Evolutionary conservation across 805 yeast species (phyloP).

Genomic region (Lipomyces kockii): DNA sequence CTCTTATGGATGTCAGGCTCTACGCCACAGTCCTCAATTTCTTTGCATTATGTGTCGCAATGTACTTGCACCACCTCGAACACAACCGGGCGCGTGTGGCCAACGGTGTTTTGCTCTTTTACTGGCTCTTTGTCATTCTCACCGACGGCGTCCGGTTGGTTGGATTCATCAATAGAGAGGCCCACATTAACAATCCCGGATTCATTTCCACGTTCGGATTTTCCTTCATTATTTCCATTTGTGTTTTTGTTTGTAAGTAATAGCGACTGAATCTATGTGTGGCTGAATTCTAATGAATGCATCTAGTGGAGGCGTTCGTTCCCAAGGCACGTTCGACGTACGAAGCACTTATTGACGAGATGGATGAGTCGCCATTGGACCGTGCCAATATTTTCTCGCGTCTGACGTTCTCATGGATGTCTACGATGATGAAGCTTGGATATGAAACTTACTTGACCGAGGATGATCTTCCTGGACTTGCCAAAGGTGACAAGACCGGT

Average conservation of each 20-base stretch:
- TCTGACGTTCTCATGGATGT: slow-evolving; percentile 90
- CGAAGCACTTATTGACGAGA: slow-evolving; percentile 46
- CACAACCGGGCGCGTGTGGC: slow-evolving; percentile 68
- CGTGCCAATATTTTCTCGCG: slow-evolving; percentile 73
- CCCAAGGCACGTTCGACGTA: slow-evolving; percentile 46
- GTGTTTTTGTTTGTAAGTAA: slow-evolving; percentile 29
- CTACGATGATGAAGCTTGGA: slow-evolving; percentile 78
- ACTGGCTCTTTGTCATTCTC: slow-evolving; percentile 65
- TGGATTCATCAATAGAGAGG: slow-evolving; percentile 45
- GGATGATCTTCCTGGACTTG: slow-evolving; percentile 79
- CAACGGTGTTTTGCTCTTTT: slow-evolving; percentile 68
- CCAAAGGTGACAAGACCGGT: slow-evolving; percentile 64
- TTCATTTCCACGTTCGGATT: slow-evolving; percentile 32
- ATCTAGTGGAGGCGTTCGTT: slow-evolving; percentile 52
- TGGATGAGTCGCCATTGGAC: slow-evolving; percentile 52
- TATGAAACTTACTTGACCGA: slow-evolving; percentile 57
- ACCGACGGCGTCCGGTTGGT: slow-evolving; percentile 52
- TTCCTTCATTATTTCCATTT: slow-evolving; percentile 31
- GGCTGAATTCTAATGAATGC: slow-evolving; percentile 47
- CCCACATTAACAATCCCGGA: slow-evolving; percentile 28
- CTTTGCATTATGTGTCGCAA: slow-evolving; percentile 56
- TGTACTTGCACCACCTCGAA: slow-evolving; percentile 70
- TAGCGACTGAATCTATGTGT: slow-evolving; percentile 36
- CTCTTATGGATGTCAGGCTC: slow-evolving; percentile 42
- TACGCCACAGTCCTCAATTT: slow-evolving; percentile 50